Conservation (phyloP, 257 asterid species). For the Eucommia ulmoides region DNA sequence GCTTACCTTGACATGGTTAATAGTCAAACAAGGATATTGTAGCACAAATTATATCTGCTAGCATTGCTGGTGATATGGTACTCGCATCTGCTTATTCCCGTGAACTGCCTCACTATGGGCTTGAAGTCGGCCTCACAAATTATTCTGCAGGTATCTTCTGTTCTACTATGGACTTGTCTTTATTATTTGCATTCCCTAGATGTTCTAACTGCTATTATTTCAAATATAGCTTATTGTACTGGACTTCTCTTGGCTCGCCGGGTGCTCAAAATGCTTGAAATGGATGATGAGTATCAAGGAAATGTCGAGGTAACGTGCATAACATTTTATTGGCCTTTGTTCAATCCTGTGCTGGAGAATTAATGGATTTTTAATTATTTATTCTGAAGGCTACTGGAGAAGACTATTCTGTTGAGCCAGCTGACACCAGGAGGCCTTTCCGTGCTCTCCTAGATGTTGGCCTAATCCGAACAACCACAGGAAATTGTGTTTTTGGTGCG, state of each 20-base stretch:
- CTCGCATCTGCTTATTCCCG: constrained; percentile 72
- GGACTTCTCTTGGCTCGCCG: constrained; percentile 84
- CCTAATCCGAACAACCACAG: constrained; percentile 74
- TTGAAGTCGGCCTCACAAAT: constrained; percentile 73
- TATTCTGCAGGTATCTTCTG: constrained; percentile 69
- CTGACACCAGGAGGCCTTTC: constrained; percentile 83
- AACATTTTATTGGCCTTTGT: too few relatives aligned
- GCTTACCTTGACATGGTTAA: constrained; percentile 20
- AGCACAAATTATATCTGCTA: constrained; percentile 71
- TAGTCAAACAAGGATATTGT: constrained; percentile 65
- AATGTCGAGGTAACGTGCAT: constrained; percentile 50
- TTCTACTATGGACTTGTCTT: background rate
- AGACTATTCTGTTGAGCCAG: constrained; percentile 82
- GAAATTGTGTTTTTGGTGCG: constrained; percentile 86
- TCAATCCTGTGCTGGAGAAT: background rate
- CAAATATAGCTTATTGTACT: constrained; percentile 63
- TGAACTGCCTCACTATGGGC: constrained; percentile 70
- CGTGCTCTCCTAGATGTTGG: constrained; percentile 96
- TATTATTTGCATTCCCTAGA: background rate
- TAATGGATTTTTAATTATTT: background rate
- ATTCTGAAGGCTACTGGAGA: constrained; percentile 82
- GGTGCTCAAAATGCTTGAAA: constrained; percentile 58
- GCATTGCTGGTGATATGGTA: constrained; percentile 71
- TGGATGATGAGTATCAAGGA: constrained; percentile 75
- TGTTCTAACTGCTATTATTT: background rate